Evolutionary conservation across 345 rosid species (phyloP).

Genomic region (Syzygium aromaticum): DNA sequence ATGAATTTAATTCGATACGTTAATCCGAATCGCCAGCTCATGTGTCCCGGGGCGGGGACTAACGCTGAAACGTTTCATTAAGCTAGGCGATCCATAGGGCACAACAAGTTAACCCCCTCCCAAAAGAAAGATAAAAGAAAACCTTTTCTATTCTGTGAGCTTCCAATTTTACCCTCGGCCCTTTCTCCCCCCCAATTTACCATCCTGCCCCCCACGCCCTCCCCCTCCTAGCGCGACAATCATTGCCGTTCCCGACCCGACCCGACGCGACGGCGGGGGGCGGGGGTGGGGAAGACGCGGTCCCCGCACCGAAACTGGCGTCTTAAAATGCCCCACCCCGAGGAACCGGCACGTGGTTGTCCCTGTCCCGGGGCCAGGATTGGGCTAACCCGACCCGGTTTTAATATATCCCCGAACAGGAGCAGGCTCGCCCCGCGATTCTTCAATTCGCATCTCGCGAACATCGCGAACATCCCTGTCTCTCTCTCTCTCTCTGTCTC

Average conservation of each 20-base stretch:
- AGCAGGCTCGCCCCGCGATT: not conserved
- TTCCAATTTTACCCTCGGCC: not conserved
- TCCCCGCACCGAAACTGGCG: not conserved
- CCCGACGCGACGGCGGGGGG: no score
- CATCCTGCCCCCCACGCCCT: not conserved
- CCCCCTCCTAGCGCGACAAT: not conserved
- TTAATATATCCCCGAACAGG: not conserved
- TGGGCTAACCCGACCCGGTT: not conserved
- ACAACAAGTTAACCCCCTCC: not conserved
- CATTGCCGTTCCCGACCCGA: not conserved
- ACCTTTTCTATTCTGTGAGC: no score
- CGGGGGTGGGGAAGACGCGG: not conserved
- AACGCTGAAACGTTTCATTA: not conserved
- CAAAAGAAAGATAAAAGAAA: no score
- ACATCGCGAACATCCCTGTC: not conserved
- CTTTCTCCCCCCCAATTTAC: not conserved
- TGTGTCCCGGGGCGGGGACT: accelerated
- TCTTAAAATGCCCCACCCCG: not conserved
- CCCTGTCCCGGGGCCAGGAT: not conserved
- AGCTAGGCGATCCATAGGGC: not conserved
- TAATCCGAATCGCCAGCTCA: no score
- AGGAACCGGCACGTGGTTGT: not conserved
- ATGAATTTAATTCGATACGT: not conserved
- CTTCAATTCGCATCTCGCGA: not conserved
- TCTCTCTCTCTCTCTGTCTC: not conserved